Evolutionary conservation across 306 rosid genomes (phyloP), one percentile per base, ranked within the genome.

Genomic region (Gynostemma pentaphyllum): DNA sequence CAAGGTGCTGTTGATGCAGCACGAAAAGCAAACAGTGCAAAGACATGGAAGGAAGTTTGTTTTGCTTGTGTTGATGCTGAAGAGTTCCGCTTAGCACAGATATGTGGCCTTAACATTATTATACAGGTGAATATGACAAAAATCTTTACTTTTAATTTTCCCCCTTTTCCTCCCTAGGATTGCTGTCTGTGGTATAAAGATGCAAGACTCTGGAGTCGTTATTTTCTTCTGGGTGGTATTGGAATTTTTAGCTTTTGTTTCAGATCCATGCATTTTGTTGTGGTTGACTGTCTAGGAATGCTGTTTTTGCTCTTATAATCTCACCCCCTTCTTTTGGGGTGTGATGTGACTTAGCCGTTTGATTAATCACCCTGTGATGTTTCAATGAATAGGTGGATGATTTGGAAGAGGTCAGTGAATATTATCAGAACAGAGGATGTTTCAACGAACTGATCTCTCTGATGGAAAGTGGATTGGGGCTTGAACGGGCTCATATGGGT

Each of bases 1-100:
- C 99, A 92, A 78, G 94, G 96, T 18, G 99, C 99, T 19, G 99
- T 92, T 69, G 99, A 92, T 78, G 99, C 99, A 28, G 99, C 99
- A 75, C 78, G 99, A 78, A 92, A 92, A 81, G 99, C 99, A 66
- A 92, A 92, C 82, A 92, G 99, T 48, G 75, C 96, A 13, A 92
- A 92, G 82, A 92, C 99, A 76, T 92, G 99, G 99, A 92, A 92
- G 79, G 99, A 92, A 77, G 96, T 92, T 69, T 92, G 99, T 83
- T 92, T 88, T 82, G 96, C 99, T 44, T 94, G 99, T 70, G 97
- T 94, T 66, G 97, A 94, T 72, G 99, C 94, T 27, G 99, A 94
- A 82, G 99, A 94, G 78, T 94, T 94, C 86, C 99, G 99, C 73
- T 74, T 94, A 67, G 99, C 99, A 68, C 99, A 94, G 70, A 94